Conservation (phyloP, 192 early-diverging fungal genomes). For the Diversispora eburnea region DNA sequence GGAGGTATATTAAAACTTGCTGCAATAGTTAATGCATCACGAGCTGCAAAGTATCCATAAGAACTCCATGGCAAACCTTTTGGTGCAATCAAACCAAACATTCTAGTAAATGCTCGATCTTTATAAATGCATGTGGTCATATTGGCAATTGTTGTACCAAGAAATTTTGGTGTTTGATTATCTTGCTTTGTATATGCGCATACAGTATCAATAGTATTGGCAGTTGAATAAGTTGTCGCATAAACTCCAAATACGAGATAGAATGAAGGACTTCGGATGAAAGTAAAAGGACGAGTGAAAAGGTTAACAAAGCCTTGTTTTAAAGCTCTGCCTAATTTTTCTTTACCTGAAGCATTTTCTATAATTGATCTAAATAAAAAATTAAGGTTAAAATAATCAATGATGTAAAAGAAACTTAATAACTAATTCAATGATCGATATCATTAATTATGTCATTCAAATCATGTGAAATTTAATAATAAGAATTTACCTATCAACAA, state of each 20-base stretch:
- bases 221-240: slow-evolving; percentile 39
- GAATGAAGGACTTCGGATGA: slow-evolving; percentile 34
- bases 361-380: slow-evolving; percentile 41
- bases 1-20: slow-evolving; percentile 45
- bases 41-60: slow-evolving; percentile 40
- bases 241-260: slow-evolving; percentile 36
- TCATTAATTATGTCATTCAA: too few relatives aligned
- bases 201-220: slow-evolving; percentile 41
- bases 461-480: background rate
- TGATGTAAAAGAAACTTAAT: background rate
- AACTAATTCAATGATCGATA: background rate
- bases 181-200: slow-evolving; percentile 31
- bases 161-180: slow-evolving; percentile 36
- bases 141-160: slow-evolving; percentile 39
- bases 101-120: slow-evolving; percentile 44
- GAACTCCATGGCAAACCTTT: slow-evolving; percentile 32
- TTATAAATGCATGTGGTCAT: slow-evolving; percentile 45
- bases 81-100: slow-evolving; percentile 39
- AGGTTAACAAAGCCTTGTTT: slow-evolving; percentile 32
- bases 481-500: slow-evolving; percentile 45
- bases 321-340: slow-evolving; percentile 30
- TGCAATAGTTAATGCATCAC: slow-evolving; percentile 43
- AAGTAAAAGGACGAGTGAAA: slow-evolving; percentile 32
- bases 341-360: slow-evolving; percentile 44
- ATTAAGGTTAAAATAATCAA: background rate